Percentiles rank a stretch among this genome's conserved stretches.
phyloP scores from a whole-genome alignment of 2,329 filamentous ascomycete genomes.

The Colletotrichum trifolii region DNA sequence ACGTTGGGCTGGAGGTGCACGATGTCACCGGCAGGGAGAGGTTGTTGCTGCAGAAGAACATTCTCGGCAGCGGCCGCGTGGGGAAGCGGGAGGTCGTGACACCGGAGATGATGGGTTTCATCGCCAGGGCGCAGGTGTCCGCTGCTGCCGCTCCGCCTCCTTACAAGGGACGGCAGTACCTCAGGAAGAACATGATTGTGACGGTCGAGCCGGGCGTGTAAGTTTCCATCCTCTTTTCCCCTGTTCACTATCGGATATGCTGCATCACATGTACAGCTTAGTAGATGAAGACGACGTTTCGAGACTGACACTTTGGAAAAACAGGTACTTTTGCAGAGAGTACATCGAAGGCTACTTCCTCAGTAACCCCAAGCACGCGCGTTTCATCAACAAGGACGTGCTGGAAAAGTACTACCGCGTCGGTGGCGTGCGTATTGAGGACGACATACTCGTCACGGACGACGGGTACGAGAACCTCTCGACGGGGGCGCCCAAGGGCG shows the following conservation, averaged over 20 bases:
- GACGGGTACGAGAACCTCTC: conserved; percentile 87
- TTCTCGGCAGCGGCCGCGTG: conserved; percentile 44
- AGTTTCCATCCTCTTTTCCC: conserved; percentile 41
- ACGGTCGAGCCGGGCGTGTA: conserved; percentile 82
- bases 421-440: conserved; percentile 92
- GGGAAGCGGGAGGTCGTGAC: conserved; percentile 56
- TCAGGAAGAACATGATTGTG: conserved; percentile 74
- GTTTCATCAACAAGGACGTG: conserved; percentile 73
- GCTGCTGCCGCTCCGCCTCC: conserved; percentile 40
- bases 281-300: too few species aligned
- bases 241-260: background rate
- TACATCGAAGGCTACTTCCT: conserved; percentile 79
- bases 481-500: conserved; percentile 75
- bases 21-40: conserved; percentile 61
- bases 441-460: conserved; percentile 84
- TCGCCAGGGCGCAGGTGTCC: conserved; percentile 40
- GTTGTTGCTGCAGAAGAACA: conserved; percentile 45
- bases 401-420: conserved; percentile 79
- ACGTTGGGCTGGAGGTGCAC: conserved; percentile 74
- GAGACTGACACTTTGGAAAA: conserved; percentile 15
- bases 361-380: conserved; percentile 65
- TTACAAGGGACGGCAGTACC: conserved; percentile 50
- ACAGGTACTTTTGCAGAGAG: conserved; percentile 78
- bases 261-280: background rate
- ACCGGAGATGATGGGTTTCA: conserved; percentile 46